Evolutionary conservation across 2,329 filamentous ascomycete species (phyloP), one percentile per base, ranked within the genome.

Genomic region (Peltaster fructicola): DNA sequence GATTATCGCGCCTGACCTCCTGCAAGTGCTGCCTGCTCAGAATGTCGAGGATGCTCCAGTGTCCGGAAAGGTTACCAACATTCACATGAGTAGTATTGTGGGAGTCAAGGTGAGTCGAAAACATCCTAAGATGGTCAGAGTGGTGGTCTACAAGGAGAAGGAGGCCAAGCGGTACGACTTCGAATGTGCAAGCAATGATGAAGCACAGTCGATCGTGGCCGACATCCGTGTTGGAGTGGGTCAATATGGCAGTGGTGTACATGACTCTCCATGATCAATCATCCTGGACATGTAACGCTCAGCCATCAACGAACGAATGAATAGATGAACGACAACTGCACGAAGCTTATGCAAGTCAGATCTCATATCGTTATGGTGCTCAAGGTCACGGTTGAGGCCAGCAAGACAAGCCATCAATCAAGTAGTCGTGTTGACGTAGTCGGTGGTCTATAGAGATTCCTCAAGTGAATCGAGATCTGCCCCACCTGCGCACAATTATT

Each of bases 101-200:
- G 79, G 79, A 3, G 81, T 76, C 45, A 85, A 84, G 48, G 73
- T 84, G 23, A 74, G 71, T 26, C 63, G 77, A 41, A 76, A 79
- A 42, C 79, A 85, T 45, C 77, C 78, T 2, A 75, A 72, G 29
- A 76, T 80, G 44, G 78, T 88, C 47, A 73, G 82, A 51, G 73
- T 80, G 13, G 59, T 81, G 26, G 73, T 85, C 12, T 84, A 75
- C 49, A 74, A 72, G 45, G 69, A 73, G 23, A 68, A 70, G 2
- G 78, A 84, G 52, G 73, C 65, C 32, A 85, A 85, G 53, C 55
- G 78, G 31, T 88, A 88, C 50, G 79, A 88, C 36, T 88, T 88
- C 46, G 79, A 85, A 51, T 71, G 77, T n/a, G 68, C 65, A 36
- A 74, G 59, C 35, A 58, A 63, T 7, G 67, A 71, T 15, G 77